A percentile compares a stretch with the other conserved stretches of the same genome.
Evolutionary conservation across 2,329 filamentous ascomycete species (phyloP).

Genomic region (Calonectria henricotiae): DNA sequence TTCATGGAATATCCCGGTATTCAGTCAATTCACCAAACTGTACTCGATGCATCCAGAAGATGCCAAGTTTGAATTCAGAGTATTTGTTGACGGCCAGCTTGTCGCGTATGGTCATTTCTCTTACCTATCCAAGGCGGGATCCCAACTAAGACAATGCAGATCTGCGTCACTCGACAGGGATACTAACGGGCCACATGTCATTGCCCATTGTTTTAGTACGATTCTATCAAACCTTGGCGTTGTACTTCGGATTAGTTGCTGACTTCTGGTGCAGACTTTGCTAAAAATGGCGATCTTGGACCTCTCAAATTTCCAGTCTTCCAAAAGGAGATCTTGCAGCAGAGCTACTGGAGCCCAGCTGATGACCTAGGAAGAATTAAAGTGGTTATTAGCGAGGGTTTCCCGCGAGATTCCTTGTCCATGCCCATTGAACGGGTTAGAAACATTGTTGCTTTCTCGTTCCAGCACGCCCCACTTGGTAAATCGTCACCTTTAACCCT

Average conservation of each 20-base stretch:
- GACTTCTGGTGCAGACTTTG: slow-evolving; percentile 61
- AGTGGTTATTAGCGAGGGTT: slow-evolving; percentile 82
- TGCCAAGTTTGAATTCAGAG: slow-evolving; percentile 76
- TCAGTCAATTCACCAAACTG: slow-evolving; percentile 72
- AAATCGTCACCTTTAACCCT: slow-evolving; percentile 49
- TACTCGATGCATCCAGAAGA: slow-evolving; percentile 72
- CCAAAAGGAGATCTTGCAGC: slow-evolving; percentile 77
- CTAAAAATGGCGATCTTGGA: slow-evolving; percentile 73
- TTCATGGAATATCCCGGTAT: slow-evolving; percentile 77
- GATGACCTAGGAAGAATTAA: slow-evolving; percentile 84
- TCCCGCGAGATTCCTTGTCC: slow-evolving; percentile 69
- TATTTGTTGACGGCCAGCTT: slow-evolving; percentile 79
- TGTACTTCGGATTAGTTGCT: not conserved
- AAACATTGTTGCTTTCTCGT: slow-evolving; percentile 85
- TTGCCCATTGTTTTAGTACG: slow-evolving; percentile 65
- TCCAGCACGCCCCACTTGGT: slow-evolving; percentile 88
- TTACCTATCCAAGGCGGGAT: too few relatives aligned
- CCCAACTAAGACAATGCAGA: slow-evolving; percentile 55
- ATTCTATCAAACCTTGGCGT: not conserved
- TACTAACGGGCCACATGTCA: slow-evolving; percentile 67
- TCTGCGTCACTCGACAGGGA: slow-evolving; percentile 70
- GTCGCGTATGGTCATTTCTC: slow-evolving; percentile 67
- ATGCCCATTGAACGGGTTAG: slow-evolving; percentile 77
- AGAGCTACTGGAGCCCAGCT: slow-evolving; percentile 80
- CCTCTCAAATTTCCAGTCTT: slow-evolving; percentile 82